These are phyloP conservation scores for Blastobotrys buckinghamii DNA, from an alignment of 1,139 yeast genomes.

Conservation along the genomic window DNA sequence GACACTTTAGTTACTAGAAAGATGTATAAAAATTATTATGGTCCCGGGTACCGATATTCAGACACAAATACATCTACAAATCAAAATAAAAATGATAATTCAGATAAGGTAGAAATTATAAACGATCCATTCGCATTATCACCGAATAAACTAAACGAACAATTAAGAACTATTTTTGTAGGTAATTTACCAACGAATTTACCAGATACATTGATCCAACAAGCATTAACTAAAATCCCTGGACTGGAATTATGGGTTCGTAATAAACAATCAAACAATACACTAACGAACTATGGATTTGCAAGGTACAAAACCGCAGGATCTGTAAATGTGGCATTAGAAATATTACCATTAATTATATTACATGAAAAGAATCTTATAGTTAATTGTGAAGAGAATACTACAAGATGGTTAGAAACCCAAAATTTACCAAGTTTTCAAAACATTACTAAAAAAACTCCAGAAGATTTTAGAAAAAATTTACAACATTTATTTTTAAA, in stretches of 20 bases:
- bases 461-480: constrained; percentile 9
- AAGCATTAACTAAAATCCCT: constrained; percentile 23
- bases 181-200: constrained; percentile 28
- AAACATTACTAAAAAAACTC: constrained; percentile 7
- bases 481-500: constrained; percentile 6
- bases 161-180: constrained; percentile 29
- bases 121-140: neutral
- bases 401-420: constrained; percentile 16
- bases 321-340: constrained; percentile 21
- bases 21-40: constrained; percentile 9
- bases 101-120: neutral
- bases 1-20: too few species aligned
- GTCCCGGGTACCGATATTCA: constrained; percentile 8
- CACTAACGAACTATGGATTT: constrained; percentile 23
- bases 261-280: constrained; percentile 18
- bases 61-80: neutral
- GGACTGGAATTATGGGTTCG: constrained; percentile 24
- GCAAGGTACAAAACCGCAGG: constrained; percentile 21
- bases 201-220: constrained; percentile 27
- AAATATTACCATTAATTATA: constrained; percentile 22
- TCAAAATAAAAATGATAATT: neutral
- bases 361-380: constrained; percentile 7
- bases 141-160: constrained; percentile 22
- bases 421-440: neutral
- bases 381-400: constrained; percentile 19